Evolutionary conservation across 805 yeast species (phyloP).

Genomic region (Lipomyces chichibuensis): DNA sequence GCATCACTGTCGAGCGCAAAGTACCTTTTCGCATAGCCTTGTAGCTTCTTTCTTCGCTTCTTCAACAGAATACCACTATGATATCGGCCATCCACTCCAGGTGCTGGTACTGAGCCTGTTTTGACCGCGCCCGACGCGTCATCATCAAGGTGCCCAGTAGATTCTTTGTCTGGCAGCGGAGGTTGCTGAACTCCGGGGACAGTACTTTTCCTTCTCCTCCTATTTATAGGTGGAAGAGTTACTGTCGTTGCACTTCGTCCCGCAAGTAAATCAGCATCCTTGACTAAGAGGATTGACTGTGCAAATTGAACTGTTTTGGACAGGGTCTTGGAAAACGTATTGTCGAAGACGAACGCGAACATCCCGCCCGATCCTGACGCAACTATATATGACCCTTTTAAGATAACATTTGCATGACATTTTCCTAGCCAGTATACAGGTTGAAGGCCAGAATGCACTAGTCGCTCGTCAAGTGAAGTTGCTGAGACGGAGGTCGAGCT

Average conservation of each 20-base stretch:
- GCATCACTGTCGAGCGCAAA: slow-evolving; percentile 80
- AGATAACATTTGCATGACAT: slow-evolving; percentile 62
- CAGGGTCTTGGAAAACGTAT: slow-evolving; percentile 82
- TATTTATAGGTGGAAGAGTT: neutral
- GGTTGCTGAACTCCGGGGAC: neutral
- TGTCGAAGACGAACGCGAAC: slow-evolving; percentile 88
- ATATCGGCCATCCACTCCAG: slow-evolving; percentile 46
- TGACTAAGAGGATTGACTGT: slow-evolving; percentile 17
- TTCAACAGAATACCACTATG: slow-evolving; percentile 79
- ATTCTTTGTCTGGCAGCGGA: neutral
- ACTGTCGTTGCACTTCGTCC: slow-evolving; percentile 8
- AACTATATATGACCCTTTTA: slow-evolving; percentile 64
- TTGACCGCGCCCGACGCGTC: neutral
- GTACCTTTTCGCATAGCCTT: slow-evolving; percentile 83
- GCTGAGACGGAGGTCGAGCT: slow-evolving; percentile 18
- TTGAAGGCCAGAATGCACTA: slow-evolving; percentile 57
- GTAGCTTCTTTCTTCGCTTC: slow-evolving; percentile 78
- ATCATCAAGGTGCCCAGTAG: neutral
- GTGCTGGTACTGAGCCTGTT: neutral
- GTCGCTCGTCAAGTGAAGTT: slow-evolving; percentile 50
- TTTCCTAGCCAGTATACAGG: slow-evolving; percentile 59
- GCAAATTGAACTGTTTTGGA: slow-evolving; percentile 77
- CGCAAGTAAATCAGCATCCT: slow-evolving; percentile 21
- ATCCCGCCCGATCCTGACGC: slow-evolving; percentile 58
- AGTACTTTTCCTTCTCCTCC: neutral